Conservation (phyloP, 805 yeast genomes). For the Metschnikowia henanensis region DNA sequence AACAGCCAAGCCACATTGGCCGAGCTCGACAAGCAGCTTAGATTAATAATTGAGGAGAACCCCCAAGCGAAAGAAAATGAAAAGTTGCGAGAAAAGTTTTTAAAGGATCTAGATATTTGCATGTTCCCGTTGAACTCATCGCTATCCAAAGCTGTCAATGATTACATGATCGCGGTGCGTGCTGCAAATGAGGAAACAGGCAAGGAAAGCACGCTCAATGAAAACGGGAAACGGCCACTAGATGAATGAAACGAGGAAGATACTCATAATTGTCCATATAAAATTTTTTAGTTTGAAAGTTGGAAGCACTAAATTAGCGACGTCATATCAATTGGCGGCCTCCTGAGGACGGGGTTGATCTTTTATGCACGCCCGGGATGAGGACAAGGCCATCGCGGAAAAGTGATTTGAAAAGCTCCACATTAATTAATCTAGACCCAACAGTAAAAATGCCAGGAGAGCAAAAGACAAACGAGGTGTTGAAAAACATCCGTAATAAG, state of each 20-base stretch:
- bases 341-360: too few species aligned
- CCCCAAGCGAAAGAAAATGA: conserved; percentile 26
- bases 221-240: conserved; percentile 35
- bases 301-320: background rate
- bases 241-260: conserved; percentile 3
- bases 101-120: conserved; percentile 33
- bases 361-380: conserved; percentile 15
- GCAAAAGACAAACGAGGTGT: conserved; percentile 15
- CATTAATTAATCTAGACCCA: background rate
- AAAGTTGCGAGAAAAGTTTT: conserved; percentile 32
- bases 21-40: conserved; percentile 27
- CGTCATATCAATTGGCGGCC: background rate
- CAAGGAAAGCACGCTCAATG: conserved; percentile 22
- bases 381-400: conserved; percentile 10
- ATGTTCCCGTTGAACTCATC: conserved; percentile 32
- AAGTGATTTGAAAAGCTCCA: conserved; percentile 5
- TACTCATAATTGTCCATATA: too few species aligned
- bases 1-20: conserved; percentile 31
- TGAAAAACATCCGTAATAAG: conserved; percentile 64
- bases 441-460: conserved; percentile 4
- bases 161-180: conserved; percentile 34
- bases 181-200: conserved; percentile 21
- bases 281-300: background rate
- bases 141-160: conserved; percentile 34
- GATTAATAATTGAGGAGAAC: conserved; percentile 13